Evolutionary conservation across 116 monocot species (phyloP).

Genomic region (Posidonia oceanica): DNA sequence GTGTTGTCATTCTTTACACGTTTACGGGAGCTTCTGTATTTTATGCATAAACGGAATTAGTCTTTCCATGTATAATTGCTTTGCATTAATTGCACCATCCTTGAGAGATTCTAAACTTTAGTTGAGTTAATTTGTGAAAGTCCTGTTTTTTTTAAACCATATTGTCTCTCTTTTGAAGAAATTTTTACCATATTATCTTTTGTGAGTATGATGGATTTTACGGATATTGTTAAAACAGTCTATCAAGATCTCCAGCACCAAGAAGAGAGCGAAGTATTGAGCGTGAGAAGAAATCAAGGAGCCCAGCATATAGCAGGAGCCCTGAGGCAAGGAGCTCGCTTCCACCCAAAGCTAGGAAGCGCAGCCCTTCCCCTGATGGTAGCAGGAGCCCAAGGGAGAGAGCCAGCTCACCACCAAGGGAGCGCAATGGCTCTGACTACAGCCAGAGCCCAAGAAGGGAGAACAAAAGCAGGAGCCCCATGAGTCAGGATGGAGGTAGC

Average conservation of each 20-base stretch:
- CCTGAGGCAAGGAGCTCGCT: constrained; percentile 22
- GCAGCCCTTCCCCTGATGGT: constrained; percentile 46
- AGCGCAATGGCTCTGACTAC: constrained; percentile 51
- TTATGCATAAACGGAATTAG: too few species aligned
- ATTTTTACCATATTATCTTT: not conserved
- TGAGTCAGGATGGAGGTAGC: constrained; percentile 15
- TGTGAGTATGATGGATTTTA: not conserved
- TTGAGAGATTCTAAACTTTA: too few species aligned
- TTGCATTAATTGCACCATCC: too few species aligned
- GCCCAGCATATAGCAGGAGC: constrained; percentile 56
- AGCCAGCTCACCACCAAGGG: constrained; percentile 19
- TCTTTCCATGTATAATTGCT: too few species aligned
- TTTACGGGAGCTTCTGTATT: too few species aligned
- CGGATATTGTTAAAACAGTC: constrained; percentile 17
- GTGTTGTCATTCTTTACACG: too few species aligned
- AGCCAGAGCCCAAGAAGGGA: constrained; percentile 52
- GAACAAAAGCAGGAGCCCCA: constrained; percentile 42
- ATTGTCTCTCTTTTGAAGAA: not conserved
- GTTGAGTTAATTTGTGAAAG: too few species aligned
- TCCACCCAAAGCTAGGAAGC: constrained; percentile 31
- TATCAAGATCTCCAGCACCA: constrained; percentile 57
- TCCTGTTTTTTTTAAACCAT: too few species aligned
- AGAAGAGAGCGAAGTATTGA: constrained; percentile 36
- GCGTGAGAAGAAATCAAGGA: constrained; percentile 51
- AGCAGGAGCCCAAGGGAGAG: constrained; percentile 36